Conservation (phyloP, 352 stramenopile genomes). For the Phytopythium boreale region DNA sequence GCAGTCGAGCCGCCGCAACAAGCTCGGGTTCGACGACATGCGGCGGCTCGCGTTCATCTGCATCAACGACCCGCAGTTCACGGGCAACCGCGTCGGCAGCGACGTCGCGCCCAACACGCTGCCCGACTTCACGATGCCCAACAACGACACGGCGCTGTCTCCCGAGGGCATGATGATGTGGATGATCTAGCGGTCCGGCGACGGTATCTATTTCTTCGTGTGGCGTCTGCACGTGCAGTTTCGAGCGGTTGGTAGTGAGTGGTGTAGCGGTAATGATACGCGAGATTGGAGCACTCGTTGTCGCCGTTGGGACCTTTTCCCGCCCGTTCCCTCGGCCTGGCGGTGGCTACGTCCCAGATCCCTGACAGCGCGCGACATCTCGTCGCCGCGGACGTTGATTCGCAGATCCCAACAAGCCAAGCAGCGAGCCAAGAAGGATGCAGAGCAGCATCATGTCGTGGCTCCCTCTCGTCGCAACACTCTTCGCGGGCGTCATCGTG, state of each 20-base stretch:
- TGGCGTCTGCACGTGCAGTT: neutral
- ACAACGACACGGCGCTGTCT: constrained; percentile 51
- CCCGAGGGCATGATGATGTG: constrained; percentile 86
- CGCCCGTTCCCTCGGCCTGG: neutral
- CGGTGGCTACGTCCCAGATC: neutral
- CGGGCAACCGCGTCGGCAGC: constrained; percentile 32
- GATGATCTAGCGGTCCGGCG: constrained; percentile 59
- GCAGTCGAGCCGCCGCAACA: constrained; percentile 69
- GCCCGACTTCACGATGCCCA: constrained; percentile 65
- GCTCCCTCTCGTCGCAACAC: neutral
- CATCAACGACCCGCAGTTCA: constrained; percentile 82
- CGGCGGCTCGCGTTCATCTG: constrained; percentile 73
- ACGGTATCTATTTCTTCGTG: neutral
- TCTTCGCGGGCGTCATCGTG: neutral
- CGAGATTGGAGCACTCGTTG: neutral
- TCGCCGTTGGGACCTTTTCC: neutral
- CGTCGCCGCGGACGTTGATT: neutral
- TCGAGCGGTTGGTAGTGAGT: neutral
- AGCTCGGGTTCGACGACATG: constrained; percentile 72
- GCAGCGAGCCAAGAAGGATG: neutral
- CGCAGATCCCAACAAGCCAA: neutral
- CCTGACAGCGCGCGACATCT: neutral
- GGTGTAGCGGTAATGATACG: neutral
- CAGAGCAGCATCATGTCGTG: neutral
- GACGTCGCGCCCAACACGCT: constrained; percentile 57